These are phyloP conservation scores for Acanthamoeba healyi DNA, from an alignment of 208 protist genomes.

Conservation along the genomic window DNA sequence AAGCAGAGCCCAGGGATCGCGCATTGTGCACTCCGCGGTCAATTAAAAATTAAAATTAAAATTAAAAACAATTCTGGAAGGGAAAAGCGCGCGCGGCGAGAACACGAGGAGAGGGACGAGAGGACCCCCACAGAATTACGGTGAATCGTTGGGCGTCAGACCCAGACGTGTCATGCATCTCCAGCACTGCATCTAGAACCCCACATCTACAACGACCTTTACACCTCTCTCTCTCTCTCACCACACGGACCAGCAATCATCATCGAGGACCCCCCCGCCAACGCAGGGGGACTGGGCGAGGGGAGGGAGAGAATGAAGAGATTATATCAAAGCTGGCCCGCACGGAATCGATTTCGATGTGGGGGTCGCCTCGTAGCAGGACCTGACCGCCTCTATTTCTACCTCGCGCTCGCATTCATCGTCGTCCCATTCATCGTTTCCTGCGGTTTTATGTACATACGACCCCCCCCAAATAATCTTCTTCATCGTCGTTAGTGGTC, in stretches of 20 bases:
- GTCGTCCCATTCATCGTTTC: conserved; percentile 5
- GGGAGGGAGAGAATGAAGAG: background rate
- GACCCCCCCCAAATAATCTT: background rate
- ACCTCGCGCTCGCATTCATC: conserved; percentile 47
- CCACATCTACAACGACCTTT: background rate
- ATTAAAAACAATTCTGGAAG: background rate
- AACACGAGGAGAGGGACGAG: background rate
- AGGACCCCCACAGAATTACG: background rate
- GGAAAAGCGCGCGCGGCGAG: background rate
- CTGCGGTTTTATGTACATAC: conserved; percentile 13
- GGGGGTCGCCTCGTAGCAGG: background rate
- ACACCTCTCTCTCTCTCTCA: background rate
- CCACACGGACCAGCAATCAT: no score
- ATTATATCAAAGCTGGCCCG: conserved; percentile 59
- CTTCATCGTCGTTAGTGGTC: background rate
- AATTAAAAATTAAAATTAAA: background rate
- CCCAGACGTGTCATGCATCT: background rate
- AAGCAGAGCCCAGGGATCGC: no score
- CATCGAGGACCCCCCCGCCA: background rate
- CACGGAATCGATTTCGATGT: conserved; percentile 38
- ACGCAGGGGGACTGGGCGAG: background rate
- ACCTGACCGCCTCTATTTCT: conserved; percentile 59
- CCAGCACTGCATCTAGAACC: background rate
- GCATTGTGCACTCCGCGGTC: no score
- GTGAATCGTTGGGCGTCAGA: background rate